Conservation (phyloP, 257 asterid genomes). For the Solanum acaule region DNA sequence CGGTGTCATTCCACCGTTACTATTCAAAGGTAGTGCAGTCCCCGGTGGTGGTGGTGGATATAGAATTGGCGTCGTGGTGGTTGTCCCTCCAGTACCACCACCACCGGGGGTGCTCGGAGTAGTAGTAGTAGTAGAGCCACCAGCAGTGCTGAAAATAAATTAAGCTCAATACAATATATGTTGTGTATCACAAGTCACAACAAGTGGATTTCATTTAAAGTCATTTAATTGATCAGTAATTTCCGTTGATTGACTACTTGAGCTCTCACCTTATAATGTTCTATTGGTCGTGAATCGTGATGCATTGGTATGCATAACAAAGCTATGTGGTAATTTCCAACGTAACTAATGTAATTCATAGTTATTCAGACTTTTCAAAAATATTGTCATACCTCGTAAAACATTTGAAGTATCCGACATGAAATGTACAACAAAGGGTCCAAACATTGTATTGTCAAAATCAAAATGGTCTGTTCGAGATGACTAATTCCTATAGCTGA, state of each 20-base stretch:
- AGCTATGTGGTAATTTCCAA: neutral
- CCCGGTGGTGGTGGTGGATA: slow-evolving; percentile 40
- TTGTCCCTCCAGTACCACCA: slow-evolving; percentile 7
- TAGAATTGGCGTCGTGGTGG: slow-evolving; percentile 7
- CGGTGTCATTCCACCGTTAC: slow-evolving; percentile 32
- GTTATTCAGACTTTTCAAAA: neutral
- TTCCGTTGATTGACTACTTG: rapidly evolving
- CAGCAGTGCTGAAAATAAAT: slow-evolving; percentile 36
- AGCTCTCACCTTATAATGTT: too few relatives aligned
- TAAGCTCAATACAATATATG: neutral
- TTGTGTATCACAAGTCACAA: neutral
- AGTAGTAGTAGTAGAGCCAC: slow-evolving; percentile 17
- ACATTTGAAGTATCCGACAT: neutral
- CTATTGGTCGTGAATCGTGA: too few relatives aligned
- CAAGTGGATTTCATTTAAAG: neutral
- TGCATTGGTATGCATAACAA: neutral
- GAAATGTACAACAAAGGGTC: rapidly evolving
- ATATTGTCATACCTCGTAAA: rapidly evolving
- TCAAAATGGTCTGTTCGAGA: neutral
- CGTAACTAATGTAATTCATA: too few relatives aligned
- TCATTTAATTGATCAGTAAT: too few relatives aligned
- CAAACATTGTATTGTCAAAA: neutral
- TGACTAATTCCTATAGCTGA: neutral
- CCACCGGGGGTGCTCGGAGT: neutral
- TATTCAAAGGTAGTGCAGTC: slow-evolving; percentile 17